These are phyloP conservation scores for Grosmannia huntii DNA, from an alignment of 2,329 filamentous ascomycete species.

Conservation along the genomic window DNA sequence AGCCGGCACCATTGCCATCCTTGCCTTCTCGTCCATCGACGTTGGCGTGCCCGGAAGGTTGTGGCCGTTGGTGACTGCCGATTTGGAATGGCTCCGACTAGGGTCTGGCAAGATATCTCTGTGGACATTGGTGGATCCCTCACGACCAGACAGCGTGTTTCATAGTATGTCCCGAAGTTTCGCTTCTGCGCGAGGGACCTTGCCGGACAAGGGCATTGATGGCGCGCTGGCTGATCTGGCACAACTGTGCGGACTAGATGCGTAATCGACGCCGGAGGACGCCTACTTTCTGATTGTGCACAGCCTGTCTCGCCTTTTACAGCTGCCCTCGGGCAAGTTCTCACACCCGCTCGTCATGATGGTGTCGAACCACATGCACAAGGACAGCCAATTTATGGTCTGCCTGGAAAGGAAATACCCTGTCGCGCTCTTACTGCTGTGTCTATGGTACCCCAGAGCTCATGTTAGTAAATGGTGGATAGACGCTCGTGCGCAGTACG, in stretches of 20 bases:
- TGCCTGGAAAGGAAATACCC: conserved; percentile 6
- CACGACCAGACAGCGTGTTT: conserved; percentile 24
- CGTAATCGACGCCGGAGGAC: neutral
- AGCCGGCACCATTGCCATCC: conserved; percentile 26
- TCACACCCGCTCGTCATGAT: neutral
- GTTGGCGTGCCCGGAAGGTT: conserved; percentile 18
- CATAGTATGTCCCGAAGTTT: conserved; percentile 15
- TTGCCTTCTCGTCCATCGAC: conserved; percentile 27
- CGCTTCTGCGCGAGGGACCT: neutral
- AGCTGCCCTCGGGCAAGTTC: neutral
- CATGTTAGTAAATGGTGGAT: conserved; percentile 9
- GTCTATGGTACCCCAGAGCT: conserved; percentile 7
- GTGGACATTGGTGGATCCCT: conserved; percentile 21
- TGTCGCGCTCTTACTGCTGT: conserved; percentile 4
- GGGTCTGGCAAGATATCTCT: conserved; percentile 23
- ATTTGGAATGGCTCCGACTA: conserved; percentile 24
- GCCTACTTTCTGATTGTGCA: conserved; percentile 7
- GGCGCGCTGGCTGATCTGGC: conserved; percentile 7
- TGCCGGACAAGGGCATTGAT: neutral
- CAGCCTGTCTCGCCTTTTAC: conserved; percentile 2
- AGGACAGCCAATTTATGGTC: neutral
- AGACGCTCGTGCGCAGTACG: conserved; percentile 5
- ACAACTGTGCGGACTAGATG: conserved; percentile 14
- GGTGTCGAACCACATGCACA: neutral
- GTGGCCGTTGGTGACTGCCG: conserved; percentile 20